Conservation (phyloP, 169 alveolate genomes). For the Eimeria tenella region DNA sequence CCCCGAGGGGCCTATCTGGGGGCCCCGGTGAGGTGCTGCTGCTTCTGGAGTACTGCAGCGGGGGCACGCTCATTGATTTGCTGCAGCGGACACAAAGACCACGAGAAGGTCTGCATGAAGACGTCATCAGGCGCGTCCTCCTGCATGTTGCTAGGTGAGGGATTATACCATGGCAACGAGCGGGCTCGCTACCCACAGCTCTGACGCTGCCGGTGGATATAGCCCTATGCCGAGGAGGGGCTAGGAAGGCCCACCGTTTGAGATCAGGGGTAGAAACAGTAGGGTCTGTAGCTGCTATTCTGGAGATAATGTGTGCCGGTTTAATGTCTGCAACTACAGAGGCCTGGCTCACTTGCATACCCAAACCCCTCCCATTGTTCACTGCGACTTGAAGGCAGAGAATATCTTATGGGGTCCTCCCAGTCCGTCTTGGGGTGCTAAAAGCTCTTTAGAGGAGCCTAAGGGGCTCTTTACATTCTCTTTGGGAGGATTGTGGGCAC, state of each 20-base stretch:
- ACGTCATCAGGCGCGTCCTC: neutral
- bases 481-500: neutral
- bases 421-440: neutral
- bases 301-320: neutral
- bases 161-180: neutral
- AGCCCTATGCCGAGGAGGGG: too few relatives aligned
- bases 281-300: too few relatives aligned
- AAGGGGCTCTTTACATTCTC: neutral
- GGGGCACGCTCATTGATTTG: constrained; percentile 68
- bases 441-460: too few relatives aligned
- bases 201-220: too few relatives aligned
- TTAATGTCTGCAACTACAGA: neutral
- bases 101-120: constrained; percentile 31
- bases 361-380: constrained; percentile 87
- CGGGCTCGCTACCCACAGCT: too few relatives aligned
- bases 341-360: constrained; percentile 75
- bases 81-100: constrained; percentile 1
- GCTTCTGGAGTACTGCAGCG: constrained; percentile 73
- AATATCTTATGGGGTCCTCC: constrained; percentile 82
- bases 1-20: neutral
- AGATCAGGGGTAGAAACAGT: too few relatives aligned
- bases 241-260: too few relatives aligned
- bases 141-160: constrained; percentile 37
- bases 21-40: constrained; percentile 48
- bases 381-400: constrained; percentile 92